Evolutionary conservation across 768 basidiomycete genomes (phyloP).

Genomic region (Amanita thiersii): DNA sequence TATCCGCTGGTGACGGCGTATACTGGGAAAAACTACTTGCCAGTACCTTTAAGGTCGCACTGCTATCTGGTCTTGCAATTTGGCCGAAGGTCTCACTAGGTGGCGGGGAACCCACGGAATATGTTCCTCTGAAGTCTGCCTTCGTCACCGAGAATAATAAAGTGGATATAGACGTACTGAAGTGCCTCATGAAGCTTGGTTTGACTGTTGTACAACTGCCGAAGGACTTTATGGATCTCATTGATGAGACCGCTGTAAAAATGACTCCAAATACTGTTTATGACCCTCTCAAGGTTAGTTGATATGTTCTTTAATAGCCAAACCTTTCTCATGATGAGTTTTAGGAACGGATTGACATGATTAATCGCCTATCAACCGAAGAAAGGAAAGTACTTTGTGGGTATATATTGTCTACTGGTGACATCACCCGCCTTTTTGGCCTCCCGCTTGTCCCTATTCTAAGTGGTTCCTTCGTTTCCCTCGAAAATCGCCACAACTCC

Average conservation of each 20-base stretch:
- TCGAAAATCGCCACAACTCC: not conserved
- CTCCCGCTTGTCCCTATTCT: conserved; percentile 28
- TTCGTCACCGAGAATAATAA: conserved; percentile 19
- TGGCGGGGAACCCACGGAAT: not conserved
- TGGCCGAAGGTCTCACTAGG: conserved; percentile 6
- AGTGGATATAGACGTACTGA: conserved; percentile 15
- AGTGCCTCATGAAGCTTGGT: conserved; percentile 23
- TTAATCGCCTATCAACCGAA: conserved; percentile 8
- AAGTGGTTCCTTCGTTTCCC: conserved; percentile 9
- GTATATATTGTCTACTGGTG: conserved; percentile 26
- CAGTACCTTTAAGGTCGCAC: conserved; percentile 20
- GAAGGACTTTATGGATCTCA: conserved; percentile 21
- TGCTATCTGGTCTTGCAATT: conserved; percentile 9
- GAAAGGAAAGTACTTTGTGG: conserved; percentile 14
- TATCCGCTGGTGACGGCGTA: conserved; percentile 28
- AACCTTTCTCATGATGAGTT: not conserved
- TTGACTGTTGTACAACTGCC: conserved; percentile 29
- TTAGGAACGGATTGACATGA: conserved; percentile 11
- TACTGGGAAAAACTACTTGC: conserved; percentile 29
- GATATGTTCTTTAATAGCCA: not conserved
- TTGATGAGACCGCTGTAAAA: conserved; percentile 11
- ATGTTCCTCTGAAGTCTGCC: conserved; percentile 5
- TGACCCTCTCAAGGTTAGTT: conserved; percentile 21
- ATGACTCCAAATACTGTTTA: conserved; percentile 23
- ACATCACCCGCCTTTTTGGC: conserved; percentile 24